A percentile compares a stretch with the other conserved stretches of the same genome.
Conservation (phyloP, 2,329 filamentous ascomycete genomes). For the Aspergillus neoniger region DNA sequence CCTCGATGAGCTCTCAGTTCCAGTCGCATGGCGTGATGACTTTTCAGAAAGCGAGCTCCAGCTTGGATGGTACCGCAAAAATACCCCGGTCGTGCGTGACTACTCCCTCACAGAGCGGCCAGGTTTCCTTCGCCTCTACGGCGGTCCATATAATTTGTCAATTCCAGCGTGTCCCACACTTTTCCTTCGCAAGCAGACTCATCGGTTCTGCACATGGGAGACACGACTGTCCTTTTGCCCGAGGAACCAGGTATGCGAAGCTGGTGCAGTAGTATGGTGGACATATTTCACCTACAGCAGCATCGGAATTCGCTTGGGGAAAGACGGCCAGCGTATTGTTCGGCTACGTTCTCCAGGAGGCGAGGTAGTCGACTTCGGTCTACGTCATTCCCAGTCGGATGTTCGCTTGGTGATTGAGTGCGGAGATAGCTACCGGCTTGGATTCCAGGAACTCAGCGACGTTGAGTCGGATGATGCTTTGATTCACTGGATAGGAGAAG, state of each 20-base stretch:
- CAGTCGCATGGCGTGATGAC: constrained; percentile 39
- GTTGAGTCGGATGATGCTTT: not conserved
- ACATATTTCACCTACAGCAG: constrained; percentile 51
- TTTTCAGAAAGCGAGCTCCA: constrained; percentile 29
- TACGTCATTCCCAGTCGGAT: constrained; percentile 17
- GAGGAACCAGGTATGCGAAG: constrained; percentile 48
- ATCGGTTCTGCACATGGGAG: constrained; percentile 46
- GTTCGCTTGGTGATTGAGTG: constrained; percentile 35
- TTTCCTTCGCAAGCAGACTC: constrained; percentile 57
- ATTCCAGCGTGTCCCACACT: constrained; percentile 55
- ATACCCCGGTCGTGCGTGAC: constrained; percentile 52
- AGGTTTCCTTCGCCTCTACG: constrained; percentile 51
- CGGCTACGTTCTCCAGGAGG: constrained; percentile 29
- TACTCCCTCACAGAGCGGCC: constrained; percentile 51
- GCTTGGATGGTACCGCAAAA: constrained; percentile 41
- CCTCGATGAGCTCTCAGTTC: constrained; percentile 21
- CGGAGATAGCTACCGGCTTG: constrained; percentile 33
- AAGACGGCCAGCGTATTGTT: constrained; percentile 24
- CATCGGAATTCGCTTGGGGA: constrained; percentile 41
- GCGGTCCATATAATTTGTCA: constrained; percentile 55
- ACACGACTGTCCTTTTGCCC: constrained; percentile 52
- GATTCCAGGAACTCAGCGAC: constrained; percentile 23
- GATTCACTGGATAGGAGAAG: constrained; percentile 29
- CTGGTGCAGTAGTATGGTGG: constrained; percentile 58
- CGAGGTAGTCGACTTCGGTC: constrained; percentile 12